phyloP scores from a whole-genome alignment of 192 early-diverging fungal genomes.

The Ambispora gerdemannii region DNA sequence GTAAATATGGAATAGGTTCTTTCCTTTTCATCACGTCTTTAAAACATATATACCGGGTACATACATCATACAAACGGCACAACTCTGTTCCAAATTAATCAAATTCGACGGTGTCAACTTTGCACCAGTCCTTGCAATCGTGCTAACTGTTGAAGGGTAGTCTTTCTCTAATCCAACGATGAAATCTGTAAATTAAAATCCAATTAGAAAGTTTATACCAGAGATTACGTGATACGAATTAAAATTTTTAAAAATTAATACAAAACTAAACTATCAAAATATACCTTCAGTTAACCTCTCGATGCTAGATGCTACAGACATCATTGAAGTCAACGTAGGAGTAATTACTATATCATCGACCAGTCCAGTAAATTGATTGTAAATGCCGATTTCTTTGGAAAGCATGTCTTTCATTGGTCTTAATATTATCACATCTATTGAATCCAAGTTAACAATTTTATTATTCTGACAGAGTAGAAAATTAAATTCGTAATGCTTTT shows the following conservation, averaged over 20 bases:
- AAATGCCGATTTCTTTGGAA: slow-evolving; percentile 74
- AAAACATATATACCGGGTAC: no score
- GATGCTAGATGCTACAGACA: slow-evolving; percentile 53
- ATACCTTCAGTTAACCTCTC: slow-evolving; percentile 61
- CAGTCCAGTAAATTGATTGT: slow-evolving; percentile 54
- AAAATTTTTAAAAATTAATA: background rate
- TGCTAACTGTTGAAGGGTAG: slow-evolving; percentile 83
- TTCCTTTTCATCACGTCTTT: no score
- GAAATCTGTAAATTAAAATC: slow-evolving; percentile 58
- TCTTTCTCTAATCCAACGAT: slow-evolving; percentile 73
- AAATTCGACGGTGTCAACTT: slow-evolving; percentile 65
- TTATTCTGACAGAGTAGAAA: no score
- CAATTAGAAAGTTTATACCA: no score
- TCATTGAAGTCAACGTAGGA: slow-evolving; percentile 54
- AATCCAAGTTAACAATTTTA: no score
- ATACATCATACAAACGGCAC: slow-evolving; percentile 69
- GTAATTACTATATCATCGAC: slow-evolving; percentile 38
- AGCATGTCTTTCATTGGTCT: slow-evolving; percentile 82
- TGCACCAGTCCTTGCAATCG: slow-evolving; percentile 74
- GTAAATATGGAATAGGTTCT: background rate
- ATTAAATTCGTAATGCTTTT: no score
- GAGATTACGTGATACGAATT: no score
- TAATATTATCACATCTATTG: slow-evolving; percentile 50
- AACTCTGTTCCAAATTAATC: slow-evolving; percentile 45
- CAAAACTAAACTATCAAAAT: slow-evolving; percentile 10